Percentiles rank a stretch among this genome's conserved stretches.
Conservation (phyloP, 108 stramenopile species). For the Cyclotella sp. region DNA sequence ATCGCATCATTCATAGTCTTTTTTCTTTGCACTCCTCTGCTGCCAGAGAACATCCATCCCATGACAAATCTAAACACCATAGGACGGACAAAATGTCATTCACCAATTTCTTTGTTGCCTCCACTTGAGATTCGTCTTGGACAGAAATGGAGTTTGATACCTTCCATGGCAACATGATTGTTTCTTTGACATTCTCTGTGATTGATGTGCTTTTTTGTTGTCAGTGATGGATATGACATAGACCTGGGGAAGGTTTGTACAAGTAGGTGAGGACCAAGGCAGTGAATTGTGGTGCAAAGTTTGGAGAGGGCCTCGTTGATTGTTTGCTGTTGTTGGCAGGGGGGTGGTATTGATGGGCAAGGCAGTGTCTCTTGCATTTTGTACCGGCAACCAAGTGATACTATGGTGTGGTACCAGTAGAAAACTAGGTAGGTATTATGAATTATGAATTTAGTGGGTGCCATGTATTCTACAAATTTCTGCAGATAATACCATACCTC, state of each 20-base stretch:
- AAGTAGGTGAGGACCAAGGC: slow-evolving; percentile 16
- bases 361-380: no score
- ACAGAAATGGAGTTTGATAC: not conserved
- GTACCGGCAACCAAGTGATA: no score
- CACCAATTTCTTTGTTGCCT: slow-evolving; percentile 20
- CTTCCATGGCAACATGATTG: no score
- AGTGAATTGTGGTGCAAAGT: slow-evolving; percentile 19
- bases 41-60: not conserved
- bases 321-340: not conserved
- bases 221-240: not conserved
- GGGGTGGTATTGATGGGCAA: not conserved
- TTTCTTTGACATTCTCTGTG: no score
- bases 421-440: no score
- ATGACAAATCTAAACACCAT: slow-evolving; percentile 35
- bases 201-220: no score
- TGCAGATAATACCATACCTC: no score
- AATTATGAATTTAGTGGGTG: no score
- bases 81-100: slow-evolving; percentile 16
- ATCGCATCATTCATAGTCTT: not conserved
- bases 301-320: slow-evolving; percentile 31
- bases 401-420: no score
- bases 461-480: no score
- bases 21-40: not conserved
- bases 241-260: not conserved
- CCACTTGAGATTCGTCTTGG: slow-evolving; percentile 11